Evolutionary conservation across 208 protist species (phyloP), one percentile per base, ranked within the genome.

Genomic region (Trypanosoma congolense): DNA sequence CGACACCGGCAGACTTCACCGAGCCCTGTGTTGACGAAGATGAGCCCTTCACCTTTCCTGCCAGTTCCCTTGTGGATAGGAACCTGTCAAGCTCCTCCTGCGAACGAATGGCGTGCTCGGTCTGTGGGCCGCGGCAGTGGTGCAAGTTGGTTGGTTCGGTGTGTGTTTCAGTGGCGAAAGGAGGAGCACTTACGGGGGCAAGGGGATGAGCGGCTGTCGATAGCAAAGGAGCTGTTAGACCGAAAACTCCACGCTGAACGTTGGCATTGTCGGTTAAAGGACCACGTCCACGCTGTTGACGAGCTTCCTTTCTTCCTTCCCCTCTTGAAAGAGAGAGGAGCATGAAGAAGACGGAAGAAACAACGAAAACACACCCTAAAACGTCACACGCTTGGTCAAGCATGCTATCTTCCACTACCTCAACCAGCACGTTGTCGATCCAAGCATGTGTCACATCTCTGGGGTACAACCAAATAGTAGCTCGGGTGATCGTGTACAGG

Each of bases 351-450:
- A 63, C 33, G 12, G 74, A 25, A 1, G 69, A 61, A 0, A 38
- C 44, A 10, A 58, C 50, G 47, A 82, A 58, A 2, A 66, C 48
- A 10, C 50, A 63, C 16, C 58, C 61, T 9, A 59, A 28, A 3
- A 72, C 38, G 24, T 2, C 33, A 29, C 61, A 55, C 0, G 56
- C 48, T 19, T 25, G 22, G 1, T 70, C 65, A 19, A 69, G 18
- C 56, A 54, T 61, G 44, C 56, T 61, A 35, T 81, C 77, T 42
- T 75, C 69, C n/a, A 91, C 45, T 40, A 87, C 83, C 65, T 87
- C 79, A 5, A 91, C 77, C 38, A 84, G 55, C n/a, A 91, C 83
- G 19, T 55, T 65, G 30, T 91, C 83, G 47, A 91, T 81, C 75
- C 75, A 84, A 9, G 75, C 70, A 26, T 78, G 71, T 22, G 46